Conservation (phyloP, 306 rosid species). For the Glycine latifolia region DNA sequence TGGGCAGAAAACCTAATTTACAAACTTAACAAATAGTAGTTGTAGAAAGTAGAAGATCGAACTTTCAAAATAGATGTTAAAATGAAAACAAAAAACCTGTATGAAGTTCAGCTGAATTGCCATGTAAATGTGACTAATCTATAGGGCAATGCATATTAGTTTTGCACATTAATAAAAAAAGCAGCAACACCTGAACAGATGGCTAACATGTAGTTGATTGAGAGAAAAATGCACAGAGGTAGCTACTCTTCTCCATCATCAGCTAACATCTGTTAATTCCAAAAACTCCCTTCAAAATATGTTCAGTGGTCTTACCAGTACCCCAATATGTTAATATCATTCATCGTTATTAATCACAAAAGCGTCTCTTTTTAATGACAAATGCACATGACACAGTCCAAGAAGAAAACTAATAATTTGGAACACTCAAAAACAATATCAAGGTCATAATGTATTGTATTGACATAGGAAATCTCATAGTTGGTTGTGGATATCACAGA, state of each 20-base stretch:
- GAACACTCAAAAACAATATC: no score
- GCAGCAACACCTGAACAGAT: slow-evolving; percentile 28
- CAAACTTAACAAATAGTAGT: slow-evolving; percentile 16
- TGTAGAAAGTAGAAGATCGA: slow-evolving; percentile 21
- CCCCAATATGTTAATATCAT: slow-evolving; percentile 86
- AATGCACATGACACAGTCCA: slow-evolving; percentile 30
- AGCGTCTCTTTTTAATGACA: slow-evolving; percentile 33
- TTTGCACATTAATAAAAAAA: slow-evolving; percentile 37
- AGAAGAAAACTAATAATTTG: neutral
- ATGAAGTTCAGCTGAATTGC: slow-evolving; percentile 32
- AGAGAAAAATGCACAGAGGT: slow-evolving; percentile 83
- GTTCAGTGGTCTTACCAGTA: slow-evolving; percentile 93
- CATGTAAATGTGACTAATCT: slow-evolving; percentile 30
- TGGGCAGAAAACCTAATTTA: slow-evolving; percentile 11
- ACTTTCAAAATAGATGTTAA: slow-evolving; percentile 10
- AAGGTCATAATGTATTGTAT: no score
- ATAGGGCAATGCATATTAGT: slow-evolving; percentile 3
- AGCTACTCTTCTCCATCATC: slow-evolving; percentile 77
- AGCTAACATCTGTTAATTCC: slow-evolving; percentile 87
- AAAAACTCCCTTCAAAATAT: slow-evolving; percentile 77
- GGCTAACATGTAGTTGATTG: slow-evolving; percentile 77
- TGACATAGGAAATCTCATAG: no score
- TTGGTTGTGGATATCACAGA: no score
- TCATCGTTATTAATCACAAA: slow-evolving; percentile 36
- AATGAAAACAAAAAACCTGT: neutral